These are phyloP conservation scores for Penicillium griseofulvum DNA, from an alignment of 2,329 filamentous ascomycete genomes.

Conservation along the genomic window DNA sequence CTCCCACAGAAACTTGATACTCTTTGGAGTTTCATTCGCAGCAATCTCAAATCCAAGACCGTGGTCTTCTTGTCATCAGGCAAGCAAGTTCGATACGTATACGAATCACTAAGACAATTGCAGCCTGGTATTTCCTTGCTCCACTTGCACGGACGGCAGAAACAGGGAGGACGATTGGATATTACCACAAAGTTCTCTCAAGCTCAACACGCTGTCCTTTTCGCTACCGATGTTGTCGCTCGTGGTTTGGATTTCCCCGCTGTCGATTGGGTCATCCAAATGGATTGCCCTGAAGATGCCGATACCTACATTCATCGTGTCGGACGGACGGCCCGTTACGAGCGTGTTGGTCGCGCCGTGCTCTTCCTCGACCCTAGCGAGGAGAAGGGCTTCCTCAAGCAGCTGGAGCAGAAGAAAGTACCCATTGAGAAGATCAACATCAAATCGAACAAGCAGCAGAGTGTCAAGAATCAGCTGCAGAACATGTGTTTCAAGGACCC, in stretches of 20 bases:
- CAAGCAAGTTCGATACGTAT: slow-evolving; percentile 95
- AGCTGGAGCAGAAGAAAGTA: slow-evolving; percentile 84
- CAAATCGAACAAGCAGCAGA: slow-evolving; percentile 82
- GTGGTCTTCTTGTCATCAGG: slow-evolving; percentile 93
- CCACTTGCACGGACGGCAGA: slow-evolving; percentile 91
- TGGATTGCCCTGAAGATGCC: slow-evolving; percentile 93
- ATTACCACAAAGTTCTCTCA: slow-evolving; percentile 80
- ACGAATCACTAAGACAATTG: slow-evolving; percentile 87
- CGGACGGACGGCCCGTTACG: slow-evolving; percentile 89
- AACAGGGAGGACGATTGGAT: slow-evolving; percentile 82
- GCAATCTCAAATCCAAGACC: slow-evolving; percentile 89
- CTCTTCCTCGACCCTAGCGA: slow-evolving; percentile 91
- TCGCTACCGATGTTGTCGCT: slow-evolving; percentile 93
- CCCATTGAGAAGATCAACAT: slow-evolving; percentile 84
- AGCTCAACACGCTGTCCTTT: slow-evolving; percentile 80
- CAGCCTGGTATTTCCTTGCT: slow-evolving; percentile 91
- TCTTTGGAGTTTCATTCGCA: slow-evolving; percentile 86
- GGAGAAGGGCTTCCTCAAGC: slow-evolving; percentile 83
- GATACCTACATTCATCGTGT: slow-evolving; percentile 98
- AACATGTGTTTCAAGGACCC: slow-evolving; percentile 95
- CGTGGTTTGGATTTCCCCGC: slow-evolving; percentile 93
- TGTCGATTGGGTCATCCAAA: slow-evolving; percentile 98
- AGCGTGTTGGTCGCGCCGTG: slow-evolving; percentile 81
- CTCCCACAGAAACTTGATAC: slow-evolving; percentile 87
- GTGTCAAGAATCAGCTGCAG: slow-evolving; percentile 79